A percentile compares a stretch with the other conserved stretches of the same genome.
These are phyloP conservation scores for Artemisia annua DNA, from an alignment of 129 eudicot species.

Conservation along the genomic window DNA sequence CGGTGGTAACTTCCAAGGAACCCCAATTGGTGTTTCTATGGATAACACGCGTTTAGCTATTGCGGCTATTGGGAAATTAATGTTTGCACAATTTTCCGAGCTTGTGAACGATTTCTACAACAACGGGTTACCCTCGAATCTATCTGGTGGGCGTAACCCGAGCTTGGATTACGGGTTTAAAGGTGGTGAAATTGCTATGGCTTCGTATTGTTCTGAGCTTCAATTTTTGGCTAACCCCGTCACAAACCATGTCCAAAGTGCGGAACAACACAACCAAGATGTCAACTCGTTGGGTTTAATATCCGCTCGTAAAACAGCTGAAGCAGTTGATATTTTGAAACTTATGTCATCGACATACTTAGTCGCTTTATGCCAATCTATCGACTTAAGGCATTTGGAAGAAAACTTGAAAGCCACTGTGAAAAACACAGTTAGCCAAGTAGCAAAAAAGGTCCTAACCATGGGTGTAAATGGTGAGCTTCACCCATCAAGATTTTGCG, in stretches of 20 bases:
- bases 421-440: slow-evolving; percentile 52
- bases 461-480: slow-evolving; percentile 49
- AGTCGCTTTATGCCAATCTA: slow-evolving; percentile 53
- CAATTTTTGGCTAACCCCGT: slow-evolving; percentile 60
- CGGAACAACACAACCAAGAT: slow-evolving; percentile 66
- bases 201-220: slow-evolving; percentile 58
- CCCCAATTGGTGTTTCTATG: slow-evolving; percentile 67
- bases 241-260: slow-evolving; percentile 63
- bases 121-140: slow-evolving; percentile 52
- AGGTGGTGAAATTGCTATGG: slow-evolving; percentile 65
- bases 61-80: slow-evolving; percentile 50
- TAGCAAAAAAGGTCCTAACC: slow-evolving; percentile 48
- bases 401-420: slow-evolving; percentile 46
- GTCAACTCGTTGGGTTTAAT: slow-evolving; percentile 56
- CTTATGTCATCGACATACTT: slow-evolving; percentile 53
- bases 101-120: slow-evolving; percentile 57
- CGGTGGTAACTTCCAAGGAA: slow-evolving; percentile 66
- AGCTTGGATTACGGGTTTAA: slow-evolving; percentile 65
- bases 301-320: slow-evolving; percentile 53
- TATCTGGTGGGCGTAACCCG: slow-evolving; percentile 58
- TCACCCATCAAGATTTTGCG: slow-evolving; percentile 77
- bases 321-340: slow-evolving; percentile 52
- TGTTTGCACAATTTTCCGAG: slow-evolving; percentile 63
- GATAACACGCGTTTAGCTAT: slow-evolving; percentile 56
- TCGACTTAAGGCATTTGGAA: slow-evolving; percentile 55